phyloP scores from a whole-genome alignment of 176 grass and related monocot genomes.

The Musa troglodytarum region DNA sequence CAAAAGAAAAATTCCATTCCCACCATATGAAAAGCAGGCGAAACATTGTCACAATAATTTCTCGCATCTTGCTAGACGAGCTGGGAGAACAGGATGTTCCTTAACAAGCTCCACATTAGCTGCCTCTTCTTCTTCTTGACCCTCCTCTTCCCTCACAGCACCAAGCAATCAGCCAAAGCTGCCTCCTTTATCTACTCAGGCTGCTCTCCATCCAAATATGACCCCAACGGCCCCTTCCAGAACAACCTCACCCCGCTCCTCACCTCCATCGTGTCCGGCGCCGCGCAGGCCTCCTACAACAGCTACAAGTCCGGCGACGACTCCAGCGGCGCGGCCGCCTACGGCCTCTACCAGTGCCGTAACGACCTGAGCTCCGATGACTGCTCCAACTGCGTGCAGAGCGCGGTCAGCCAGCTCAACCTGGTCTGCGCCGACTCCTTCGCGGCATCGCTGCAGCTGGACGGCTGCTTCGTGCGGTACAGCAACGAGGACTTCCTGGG shows the following conservation, averaged over 20 bases:
- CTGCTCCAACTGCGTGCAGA: conserved; percentile 69
- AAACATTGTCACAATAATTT: no score
- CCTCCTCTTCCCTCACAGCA: background rate
- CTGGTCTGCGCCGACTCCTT: conserved; percentile 48
- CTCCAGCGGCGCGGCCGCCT: conserved; percentile 16
- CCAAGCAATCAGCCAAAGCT: conserved; percentile 11
- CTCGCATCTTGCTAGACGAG: no score
- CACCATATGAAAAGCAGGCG: no score
- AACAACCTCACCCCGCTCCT: conserved; percentile 56
- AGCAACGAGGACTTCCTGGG: conserved; percentile 64
- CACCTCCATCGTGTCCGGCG: conserved; percentile 40
- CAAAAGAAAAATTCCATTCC: no score
- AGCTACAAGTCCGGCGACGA: conserved; percentile 37
- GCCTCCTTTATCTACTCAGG: conserved; percentile 70
- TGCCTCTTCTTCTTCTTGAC: background rate
- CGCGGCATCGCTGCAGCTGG: conserved; percentile 91
- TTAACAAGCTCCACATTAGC: background rate
- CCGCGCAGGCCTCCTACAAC: conserved; percentile 46
- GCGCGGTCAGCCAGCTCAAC: conserved; percentile 42
- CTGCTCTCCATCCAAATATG: conserved; percentile 77
- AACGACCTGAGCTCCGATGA: conserved; percentile 43
- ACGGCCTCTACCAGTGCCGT: conserved; percentile 88
- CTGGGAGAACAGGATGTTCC: background rate
- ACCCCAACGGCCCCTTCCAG: conserved; percentile 40
- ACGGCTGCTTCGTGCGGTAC: conserved; percentile 85